These are phyloP conservation scores for Geotrichum fermentans DNA, from an alignment of 1,139 yeast species.

Conservation along the genomic window DNA sequence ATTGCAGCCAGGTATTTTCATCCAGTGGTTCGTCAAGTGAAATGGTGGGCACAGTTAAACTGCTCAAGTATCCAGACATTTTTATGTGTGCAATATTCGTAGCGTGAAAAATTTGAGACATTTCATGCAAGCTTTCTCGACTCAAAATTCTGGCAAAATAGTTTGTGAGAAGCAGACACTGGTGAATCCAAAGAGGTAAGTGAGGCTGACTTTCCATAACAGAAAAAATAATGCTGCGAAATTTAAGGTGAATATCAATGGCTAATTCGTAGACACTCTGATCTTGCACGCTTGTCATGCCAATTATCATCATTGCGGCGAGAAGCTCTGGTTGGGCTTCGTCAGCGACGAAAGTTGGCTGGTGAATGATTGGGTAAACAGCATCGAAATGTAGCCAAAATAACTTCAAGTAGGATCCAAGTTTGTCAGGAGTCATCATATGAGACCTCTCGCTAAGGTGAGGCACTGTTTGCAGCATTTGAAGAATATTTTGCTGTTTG, in stretches of 20 bases:
- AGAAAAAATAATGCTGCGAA: conserved; percentile 28
- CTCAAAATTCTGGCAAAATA: conserved; percentile 34
- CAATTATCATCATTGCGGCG: conserved; percentile 36
- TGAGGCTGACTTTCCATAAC: conserved; percentile 30
- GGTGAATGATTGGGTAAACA: conserved; percentile 38
- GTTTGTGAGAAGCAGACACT: conserved; percentile 30
- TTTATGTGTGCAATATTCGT: conserved; percentile 34
- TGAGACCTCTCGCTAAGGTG: conserved; percentile 19
- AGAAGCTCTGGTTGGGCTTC: conserved; percentile 31
- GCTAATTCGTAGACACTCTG: conserved; percentile 29
- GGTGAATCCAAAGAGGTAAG: conserved; percentile 32
- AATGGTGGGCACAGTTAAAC: conserved; percentile 20
- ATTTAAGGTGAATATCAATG: conserved; percentile 27
- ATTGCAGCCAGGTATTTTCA: conserved; percentile 33
- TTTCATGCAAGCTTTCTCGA: conserved; percentile 29
- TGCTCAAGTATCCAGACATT: conserved; percentile 33
- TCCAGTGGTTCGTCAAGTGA: conserved; percentile 17
- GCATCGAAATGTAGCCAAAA: conserved; percentile 38
- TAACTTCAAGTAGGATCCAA: conserved; percentile 28
- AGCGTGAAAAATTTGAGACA: conserved; percentile 37
- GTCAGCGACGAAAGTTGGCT: conserved; percentile 35
- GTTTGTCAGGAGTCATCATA: conserved; percentile 22
- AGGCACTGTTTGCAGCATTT: conserved; percentile 23
- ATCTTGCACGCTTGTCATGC: conserved; percentile 35
- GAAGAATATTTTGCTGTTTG: conserved; percentile 19